Evolutionary conservation across 1,139 yeast species (phyloP), one percentile per base, ranked within the genome.

Genomic region (Hansenula lynferdii): DNA sequence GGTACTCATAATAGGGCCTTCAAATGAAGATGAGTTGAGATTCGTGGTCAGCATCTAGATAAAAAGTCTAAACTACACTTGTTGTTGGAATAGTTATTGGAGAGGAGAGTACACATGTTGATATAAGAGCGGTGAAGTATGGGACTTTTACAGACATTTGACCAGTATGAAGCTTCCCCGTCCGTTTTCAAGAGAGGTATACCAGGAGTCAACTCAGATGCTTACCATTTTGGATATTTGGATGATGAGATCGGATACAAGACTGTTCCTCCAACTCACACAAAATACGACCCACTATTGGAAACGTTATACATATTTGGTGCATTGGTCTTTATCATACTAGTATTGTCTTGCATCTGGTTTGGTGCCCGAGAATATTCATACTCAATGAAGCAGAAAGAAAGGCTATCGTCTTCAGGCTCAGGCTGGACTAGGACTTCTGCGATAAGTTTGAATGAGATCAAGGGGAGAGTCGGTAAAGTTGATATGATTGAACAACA

Each of bases 141-240:
- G n/a, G n/a, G n/a, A n/a, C n/a, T n/a, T n/a, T n/a, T n/a, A n/a
- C n/a, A n/a, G n/a, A n/a, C n/a, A n/a, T n/a, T n/a, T n/a, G 9
- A 21, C 9, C 9, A 21, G 22, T 24, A 14, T n/a, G 16, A 7
- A 27, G 10, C 21, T 10, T 3, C 15, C 8, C 10, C n/a, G 16
- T 2, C 14, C 6, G 4, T n/a, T 21, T 10, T 18, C 20, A 6
- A 20, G 10, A 30, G 42, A 30, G 51, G 45, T 1, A 48, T 53
- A 17, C 57, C 59, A 12, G 59, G 59, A 5, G 51, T 54, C 8
- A 35, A 32, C 12, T 45, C 58, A 8, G 57, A 53, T 36, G 40
- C 47, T 1, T 50, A 47, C 31, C 58, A 53, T 41, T 38, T 51
- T 19, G 57, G 53, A 6, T 53, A 38, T 40, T 49, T 54, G 32